These are phyloP conservation scores for Lactifluus subvellereus DNA, from an alignment of 768 basidiomycete species.

Conservation along the genomic window DNA sequence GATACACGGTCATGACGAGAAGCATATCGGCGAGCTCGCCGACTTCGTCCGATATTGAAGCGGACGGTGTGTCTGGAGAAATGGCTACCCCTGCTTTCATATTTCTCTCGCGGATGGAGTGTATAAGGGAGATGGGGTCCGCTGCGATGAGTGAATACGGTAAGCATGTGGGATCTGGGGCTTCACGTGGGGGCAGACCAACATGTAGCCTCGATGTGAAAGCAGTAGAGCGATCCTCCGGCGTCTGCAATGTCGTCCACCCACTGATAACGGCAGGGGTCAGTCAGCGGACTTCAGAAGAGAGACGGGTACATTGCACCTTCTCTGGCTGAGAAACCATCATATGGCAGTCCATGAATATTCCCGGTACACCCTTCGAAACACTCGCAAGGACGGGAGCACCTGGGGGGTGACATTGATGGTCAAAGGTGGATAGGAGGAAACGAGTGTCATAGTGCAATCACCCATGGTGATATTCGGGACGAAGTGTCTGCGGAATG, in stretches of 20 bases:
- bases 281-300: not conserved
- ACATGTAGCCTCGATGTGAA: conserved; percentile 94
- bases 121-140: conserved; percentile 70
- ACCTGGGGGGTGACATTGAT: conserved; percentile 40
- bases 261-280: conserved; percentile 57
- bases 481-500: conserved; percentile 75
- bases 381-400: conserved; percentile 85
- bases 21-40: conserved; percentile 88
- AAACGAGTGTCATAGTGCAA: conserved; percentile 26
- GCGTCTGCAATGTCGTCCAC: conserved; percentile 93
- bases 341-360: conserved; percentile 99
- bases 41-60: conserved; percentile 80
- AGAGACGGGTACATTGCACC: conserved; percentile 37
- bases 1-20: conserved; percentile 97
- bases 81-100: conserved; percentile 98
- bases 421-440: conserved; percentile 16
- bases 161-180: not conserved
- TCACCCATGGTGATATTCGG: conserved; percentile 97
- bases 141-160: conserved; percentile 35
- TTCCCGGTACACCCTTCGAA: conserved; percentile 79
- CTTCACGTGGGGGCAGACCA: conserved; percentile 29
- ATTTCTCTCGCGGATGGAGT: conserved; percentile 68
- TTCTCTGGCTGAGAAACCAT: conserved; percentile 94
- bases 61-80: conserved; percentile 89
- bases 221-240: conserved; percentile 91